Conservation (phyloP, 1,284 basidiomycete species). For the Fistulina hepatica region DNA sequence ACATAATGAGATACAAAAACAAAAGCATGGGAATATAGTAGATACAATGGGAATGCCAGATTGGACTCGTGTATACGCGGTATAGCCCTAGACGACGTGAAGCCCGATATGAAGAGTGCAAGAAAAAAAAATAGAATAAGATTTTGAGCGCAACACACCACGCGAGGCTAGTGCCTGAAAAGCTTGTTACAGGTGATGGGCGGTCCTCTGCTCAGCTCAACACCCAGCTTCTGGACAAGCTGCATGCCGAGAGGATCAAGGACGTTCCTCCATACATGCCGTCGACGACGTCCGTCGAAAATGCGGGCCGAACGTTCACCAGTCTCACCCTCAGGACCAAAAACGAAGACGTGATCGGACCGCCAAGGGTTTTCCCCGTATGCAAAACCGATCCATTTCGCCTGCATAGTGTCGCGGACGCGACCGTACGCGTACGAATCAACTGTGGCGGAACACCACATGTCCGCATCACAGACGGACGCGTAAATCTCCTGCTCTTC, state of each 20-base stretch:
- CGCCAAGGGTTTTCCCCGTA: constrained; percentile 60
- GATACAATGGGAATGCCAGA: too few relatives aligned
- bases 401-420: constrained; percentile 58
- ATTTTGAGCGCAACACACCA: not conserved
- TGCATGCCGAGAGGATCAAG: constrained; percentile 54
- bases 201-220: constrained; percentile 62
- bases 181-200: constrained; percentile 17
- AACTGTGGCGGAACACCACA: constrained; percentile 44
- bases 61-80: too few relatives aligned
- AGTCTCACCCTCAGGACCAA: constrained; percentile 59
- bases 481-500: constrained; percentile 17
- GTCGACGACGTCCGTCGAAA: constrained; percentile 39
- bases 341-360: constrained; percentile 59
- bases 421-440: constrained; percentile 52
- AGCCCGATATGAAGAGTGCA: too few relatives aligned
- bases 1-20: too few relatives aligned
- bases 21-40: too few relatives aligned
- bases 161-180: too few relatives aligned
- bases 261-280: constrained; percentile 47
- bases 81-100: too few relatives aligned
- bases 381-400: constrained; percentile 63
- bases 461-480: constrained; percentile 22
- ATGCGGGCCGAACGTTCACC: constrained; percentile 48
- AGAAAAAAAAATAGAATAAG: not conserved
- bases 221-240: constrained; percentile 58